These are phyloP conservation scores for Piloderma croceum DNA, from an alignment of 768 basidiomycete genomes.

Conservation along the genomic window DNA sequence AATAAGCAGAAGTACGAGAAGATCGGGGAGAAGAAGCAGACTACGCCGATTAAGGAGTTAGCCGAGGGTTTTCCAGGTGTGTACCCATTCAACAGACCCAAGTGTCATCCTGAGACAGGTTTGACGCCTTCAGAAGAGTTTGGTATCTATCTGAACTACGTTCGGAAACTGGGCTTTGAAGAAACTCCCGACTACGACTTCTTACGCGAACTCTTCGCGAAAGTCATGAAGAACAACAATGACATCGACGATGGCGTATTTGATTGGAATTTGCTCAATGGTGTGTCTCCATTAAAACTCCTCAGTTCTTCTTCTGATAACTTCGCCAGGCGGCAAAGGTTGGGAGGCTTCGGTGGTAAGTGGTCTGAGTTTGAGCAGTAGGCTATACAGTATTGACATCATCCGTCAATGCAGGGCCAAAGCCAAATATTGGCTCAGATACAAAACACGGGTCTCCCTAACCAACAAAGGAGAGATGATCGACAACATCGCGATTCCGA, in stretches of 20 bases:
- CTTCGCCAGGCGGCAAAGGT: conserved; percentile 70
- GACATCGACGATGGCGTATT: conserved; percentile 91
- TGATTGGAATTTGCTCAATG: conserved; percentile 94
- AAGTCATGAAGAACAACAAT: conserved; percentile 86
- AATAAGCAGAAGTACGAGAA: conserved; percentile 99
- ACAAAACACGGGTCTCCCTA: conserved; percentile 46
- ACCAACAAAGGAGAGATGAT: conserved; percentile 60
- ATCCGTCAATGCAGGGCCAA: conserved; percentile 40
- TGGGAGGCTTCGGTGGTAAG: conserved; percentile 83
- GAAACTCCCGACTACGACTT: conserved; percentile 99
- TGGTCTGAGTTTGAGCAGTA: no score
- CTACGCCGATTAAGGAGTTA: conserved; percentile 94
- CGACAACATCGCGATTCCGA: conserved; percentile 57
- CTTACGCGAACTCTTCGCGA: conserved; percentile 88
- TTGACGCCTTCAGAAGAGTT: conserved; percentile 73
- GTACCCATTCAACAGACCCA: conserved; percentile 15
- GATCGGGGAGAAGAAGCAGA: conserved; percentile 99
- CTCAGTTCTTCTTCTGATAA: conserved; percentile 7
- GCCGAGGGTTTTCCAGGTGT: conserved; percentile 92
- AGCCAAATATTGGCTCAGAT: conserved; percentile 62
- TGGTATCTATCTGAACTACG: conserved; percentile 97
- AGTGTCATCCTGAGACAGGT: not conserved
- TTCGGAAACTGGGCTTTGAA: conserved; percentile 97
- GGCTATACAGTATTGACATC: no score
- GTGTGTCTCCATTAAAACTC: conserved; percentile 31